phyloP scores from a whole-genome alignment of 805 yeast genomes.

The Candida rishiriensis region DNA sequence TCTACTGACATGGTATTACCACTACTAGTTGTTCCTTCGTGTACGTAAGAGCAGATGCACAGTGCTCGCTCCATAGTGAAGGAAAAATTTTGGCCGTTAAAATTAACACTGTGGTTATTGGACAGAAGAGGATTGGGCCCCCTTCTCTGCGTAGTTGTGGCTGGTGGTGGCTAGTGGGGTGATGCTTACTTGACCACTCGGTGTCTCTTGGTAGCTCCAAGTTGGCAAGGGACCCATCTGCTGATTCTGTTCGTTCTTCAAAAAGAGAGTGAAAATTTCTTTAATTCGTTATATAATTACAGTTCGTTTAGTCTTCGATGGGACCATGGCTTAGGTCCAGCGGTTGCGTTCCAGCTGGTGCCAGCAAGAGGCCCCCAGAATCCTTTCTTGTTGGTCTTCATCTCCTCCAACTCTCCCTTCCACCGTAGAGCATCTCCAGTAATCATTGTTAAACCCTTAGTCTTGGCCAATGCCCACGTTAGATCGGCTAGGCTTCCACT shows the following conservation, averaged over 20 bases:
- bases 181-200: slow-evolving; percentile 37
- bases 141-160: background rate
- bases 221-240: no score
- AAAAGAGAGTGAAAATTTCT: no score
- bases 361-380: slow-evolving; percentile 17
- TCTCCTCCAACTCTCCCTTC: slow-evolving; percentile 16
- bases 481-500: slow-evolving; percentile 18
- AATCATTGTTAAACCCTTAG: slow-evolving; percentile 1
- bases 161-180: slow-evolving; percentile 13
- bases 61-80: background rate
- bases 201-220: no score
- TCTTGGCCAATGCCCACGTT: slow-evolving; percentile 25
- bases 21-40: background rate
- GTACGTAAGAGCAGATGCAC: no score
- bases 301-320: no score
- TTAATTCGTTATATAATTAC: no score
- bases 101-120: slow-evolving; percentile 22
- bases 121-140: slow-evolving; percentile 14
- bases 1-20: background rate
- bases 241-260: no score
- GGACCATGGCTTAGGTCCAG: no score
- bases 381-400: slow-evolving; percentile 20
- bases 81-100: slow-evolving; percentile 2
- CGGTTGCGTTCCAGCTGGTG: no score
- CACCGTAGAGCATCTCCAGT: slow-evolving; percentile 15